A percentile compares a stretch with the other conserved stretches of the same genome.
These are phyloP conservation scores for Sodiomyces alkalinus DNA, from an alignment of 2,329 filamentous ascomycete species.

Conservation along the genomic window DNA sequence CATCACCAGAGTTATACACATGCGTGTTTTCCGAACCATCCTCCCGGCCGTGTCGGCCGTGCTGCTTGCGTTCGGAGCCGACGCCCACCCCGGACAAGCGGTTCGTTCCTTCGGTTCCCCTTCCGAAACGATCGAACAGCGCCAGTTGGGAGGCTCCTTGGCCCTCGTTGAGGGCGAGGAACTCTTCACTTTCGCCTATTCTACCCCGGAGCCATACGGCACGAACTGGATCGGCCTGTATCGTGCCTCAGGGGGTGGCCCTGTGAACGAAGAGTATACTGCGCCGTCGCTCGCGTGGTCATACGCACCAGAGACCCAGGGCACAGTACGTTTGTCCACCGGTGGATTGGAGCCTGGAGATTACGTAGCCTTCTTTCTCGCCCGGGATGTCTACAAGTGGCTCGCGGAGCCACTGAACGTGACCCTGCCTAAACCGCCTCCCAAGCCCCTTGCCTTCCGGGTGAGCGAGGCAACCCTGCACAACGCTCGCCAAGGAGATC, in stretches of 20 bases:
- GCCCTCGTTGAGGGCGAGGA: slow-evolving; percentile 1
- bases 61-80: too few relatives aligned
- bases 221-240: slow-evolving; percentile 25
- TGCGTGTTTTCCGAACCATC: too few relatives aligned
- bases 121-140: too few relatives aligned
- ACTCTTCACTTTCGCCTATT: slow-evolving; percentile 19
- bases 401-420: slow-evolving; percentile 18
- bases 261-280: slow-evolving; percentile 15
- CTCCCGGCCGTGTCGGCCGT: too few relatives aligned
- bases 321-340: slow-evolving; percentile 12
- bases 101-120: too few relatives aligned
- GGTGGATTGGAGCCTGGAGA: slow-evolving; percentile 13
- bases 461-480: slow-evolving; percentile 14
- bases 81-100: too few relatives aligned
- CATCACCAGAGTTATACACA: too few relatives aligned
- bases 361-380: slow-evolving; percentile 22
- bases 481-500: slow-evolving; percentile 20
- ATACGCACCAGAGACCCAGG: slow-evolving; percentile 14
- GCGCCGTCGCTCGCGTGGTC: slow-evolving; percentile 17
- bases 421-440: slow-evolving; percentile 6
- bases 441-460: slow-evolving; percentile 13
- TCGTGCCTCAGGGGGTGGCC: slow-evolving; percentile 16
- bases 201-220: slow-evolving; percentile 11
- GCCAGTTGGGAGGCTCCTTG: neutral
- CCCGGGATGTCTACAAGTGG: slow-evolving; percentile 19